Evolutionary conservation across 2,329 filamentous ascomycete genomes (phyloP), one percentile per base, ranked within the genome.

Genomic region (Trichoderma sp.): DNA sequence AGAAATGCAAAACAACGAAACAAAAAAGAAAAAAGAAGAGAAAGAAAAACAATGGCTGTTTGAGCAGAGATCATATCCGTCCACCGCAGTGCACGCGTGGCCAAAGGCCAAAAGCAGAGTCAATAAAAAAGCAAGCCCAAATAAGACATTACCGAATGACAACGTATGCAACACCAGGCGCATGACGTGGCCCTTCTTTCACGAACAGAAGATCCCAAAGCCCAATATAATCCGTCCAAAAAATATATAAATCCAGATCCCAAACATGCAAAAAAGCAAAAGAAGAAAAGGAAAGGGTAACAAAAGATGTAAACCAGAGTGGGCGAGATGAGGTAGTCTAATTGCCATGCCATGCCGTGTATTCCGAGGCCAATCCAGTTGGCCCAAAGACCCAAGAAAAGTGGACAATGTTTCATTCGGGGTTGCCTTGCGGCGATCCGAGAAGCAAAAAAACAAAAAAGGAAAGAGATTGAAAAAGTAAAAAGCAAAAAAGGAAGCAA

Each of bases 391-490:
- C 21, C 21, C 36, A 70, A 60, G 65, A 68, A 68, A 68, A 68
- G 36, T 34, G 65, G 56, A 68, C 56, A 58, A 30, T 28, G 36
- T 26, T 39, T 26, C 64, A 34, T 63, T 12, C 71, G 51, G 68
- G 68, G 65, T 56, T 68, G 78, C 78, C 78, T 78, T 63, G 78
- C 76, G 77, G 78, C 78, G 73, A 70, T 75, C 76, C 53, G 47
- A 47, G 11, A 63, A 53, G 30, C n/a, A 36, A 39, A 57, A 39
- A 39, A 39, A 18, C 15, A 39, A 21, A 30, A n/a, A n/a, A 30
- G 12, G 26, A 61, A 34, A 60, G 21, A 60, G 21, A 24, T 9
- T 73, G 74, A 75, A 74, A 63, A 71, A 71, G 76, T 12, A 76
- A 61, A 61, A 70, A 30, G 12, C 75, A 75, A 78, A 71, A 77